Conservation (phyloP, 2,329 filamentous ascomycete species). For the Bertia moriformis region DNA sequence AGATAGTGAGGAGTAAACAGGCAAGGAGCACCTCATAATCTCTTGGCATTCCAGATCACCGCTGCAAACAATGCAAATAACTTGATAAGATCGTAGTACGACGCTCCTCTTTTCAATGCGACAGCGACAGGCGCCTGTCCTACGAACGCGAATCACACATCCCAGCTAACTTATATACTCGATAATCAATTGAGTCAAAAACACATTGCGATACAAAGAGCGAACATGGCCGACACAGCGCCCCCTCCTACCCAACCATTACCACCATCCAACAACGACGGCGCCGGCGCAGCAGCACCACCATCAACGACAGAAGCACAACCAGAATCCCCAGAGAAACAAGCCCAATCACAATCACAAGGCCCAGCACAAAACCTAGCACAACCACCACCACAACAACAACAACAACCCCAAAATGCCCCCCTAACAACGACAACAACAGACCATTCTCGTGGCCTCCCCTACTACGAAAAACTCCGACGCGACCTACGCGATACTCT, state of each 20-base stretch:
- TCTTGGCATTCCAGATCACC: too few relatives aligned
- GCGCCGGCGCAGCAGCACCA: neutral
- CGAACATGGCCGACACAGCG: neutral
- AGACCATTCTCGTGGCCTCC: slow-evolving; percentile 6
- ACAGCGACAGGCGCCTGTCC: too few relatives aligned
- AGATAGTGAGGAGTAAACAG: too few relatives aligned
- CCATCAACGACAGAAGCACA: neutral
- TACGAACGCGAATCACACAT: too few relatives aligned
- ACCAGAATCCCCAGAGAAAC: neutral
- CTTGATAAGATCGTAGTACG: too few relatives aligned
- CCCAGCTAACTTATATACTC: too few relatives aligned
- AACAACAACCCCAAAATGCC: neutral
- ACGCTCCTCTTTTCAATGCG: too few relatives aligned
- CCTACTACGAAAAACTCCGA: slow-evolving; percentile 11
- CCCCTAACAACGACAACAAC: neutral
- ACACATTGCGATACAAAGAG: too few relatives aligned
- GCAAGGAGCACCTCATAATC: too few relatives aligned
- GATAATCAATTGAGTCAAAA: too few relatives aligned
- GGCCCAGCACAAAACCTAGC: neutral
- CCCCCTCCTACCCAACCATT: neutral
- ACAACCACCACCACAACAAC: neutral
- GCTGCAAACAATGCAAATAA: too few relatives aligned
- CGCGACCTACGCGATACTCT: slow-evolving; percentile 12
- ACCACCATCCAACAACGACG: too few relatives aligned
- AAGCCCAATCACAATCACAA: neutral